Evolutionary conservation across 306 rosid species (phyloP), one percentile per base, ranked within the genome.

Genomic region (Senna tora): DNA sequence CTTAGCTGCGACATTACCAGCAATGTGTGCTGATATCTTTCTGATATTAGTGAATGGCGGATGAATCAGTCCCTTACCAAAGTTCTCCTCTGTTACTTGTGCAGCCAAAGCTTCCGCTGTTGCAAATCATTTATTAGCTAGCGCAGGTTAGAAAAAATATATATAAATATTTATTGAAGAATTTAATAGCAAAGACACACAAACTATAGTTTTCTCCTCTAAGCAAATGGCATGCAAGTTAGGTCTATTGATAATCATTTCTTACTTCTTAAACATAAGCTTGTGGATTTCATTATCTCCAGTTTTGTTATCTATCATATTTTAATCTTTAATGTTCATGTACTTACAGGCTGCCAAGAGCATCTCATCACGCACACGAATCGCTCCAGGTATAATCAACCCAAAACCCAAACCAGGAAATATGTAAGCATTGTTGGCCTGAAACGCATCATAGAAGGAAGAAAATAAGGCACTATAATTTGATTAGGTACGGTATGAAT

Each of bases 371-470:
- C 89, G 91, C 56, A 93, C 97, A 1, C 97, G 96, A 71, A 93
- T 90, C 33, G 98, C 94, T 51, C 97, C 97, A 15, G 98, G 85
- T 65, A 88, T 88, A 83, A 93, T 88, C 89, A 93, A 76, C 82
- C 98, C 98, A 87, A 93, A 76, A 55, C 98, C 97, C 4, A 93
- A 81, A 22, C 98, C 98, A 19, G 98, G 98, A 57, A 93, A 90
- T 71, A 90, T 87, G 90, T 90, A 90, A 84, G 98, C 98, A 72
- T 93, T 93, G 87, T 90, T 93, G 80, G 93, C 86, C 97, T 92
- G 84, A 72, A 81, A 56, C 25, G 63, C 75, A 80, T 77, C 15
- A 66, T 5, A 57, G 50, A 4, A 36, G 39, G 46, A 49, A 49
- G 53, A 30, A 52, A 14, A 82, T 79, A n/a, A 85, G 92, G 67